phyloP scores from a whole-genome alignment of 371 early-diverging fungal species.

The Apophysomyces sp. region DNA sequence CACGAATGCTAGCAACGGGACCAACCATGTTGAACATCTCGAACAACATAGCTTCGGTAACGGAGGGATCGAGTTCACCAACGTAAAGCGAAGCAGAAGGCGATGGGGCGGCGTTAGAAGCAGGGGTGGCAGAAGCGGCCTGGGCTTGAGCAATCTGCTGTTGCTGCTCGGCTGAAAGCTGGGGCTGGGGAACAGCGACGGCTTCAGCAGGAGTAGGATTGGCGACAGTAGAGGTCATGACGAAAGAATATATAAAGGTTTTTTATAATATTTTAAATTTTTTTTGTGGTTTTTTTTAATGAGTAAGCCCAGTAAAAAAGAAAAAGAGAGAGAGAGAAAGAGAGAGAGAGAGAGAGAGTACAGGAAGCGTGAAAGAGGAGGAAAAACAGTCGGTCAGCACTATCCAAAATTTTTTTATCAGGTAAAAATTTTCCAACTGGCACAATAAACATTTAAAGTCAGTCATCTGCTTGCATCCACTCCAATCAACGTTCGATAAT shows the following conservation, averaged over 20 bases:
- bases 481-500: too few relatives aligned
- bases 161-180: conserved; percentile 58
- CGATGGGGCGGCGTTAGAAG: conserved; percentile 34
- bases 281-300: conserved; percentile 40
- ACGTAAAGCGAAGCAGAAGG: conserved; percentile 82
- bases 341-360: conserved; percentile 8
- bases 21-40: conserved; percentile 95
- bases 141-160: conserved; percentile 61
- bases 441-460: background rate
- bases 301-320: conserved; percentile 5
- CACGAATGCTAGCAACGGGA: conserved; percentile 95
- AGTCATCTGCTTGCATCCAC: too few relatives aligned
- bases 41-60: conserved; percentile 95
- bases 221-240: conserved; percentile 54
- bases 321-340: conserved; percentile 8
- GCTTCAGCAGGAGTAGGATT: conserved; percentile 52
- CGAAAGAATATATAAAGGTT: conserved; percentile 23
- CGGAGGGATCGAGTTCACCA: conserved; percentile 88
- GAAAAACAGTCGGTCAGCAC: background rate
- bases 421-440: background rate
- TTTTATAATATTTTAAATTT: conserved; percentile 48
- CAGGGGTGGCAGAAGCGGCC: conserved; percentile 4
- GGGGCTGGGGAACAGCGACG: conserved; percentile 38
- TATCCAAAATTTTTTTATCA: background rate
- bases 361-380: conserved; percentile 3